phyloP scores from a whole-genome alignment of 257 asterid species.

The Lavandula angustifolia region DNA sequence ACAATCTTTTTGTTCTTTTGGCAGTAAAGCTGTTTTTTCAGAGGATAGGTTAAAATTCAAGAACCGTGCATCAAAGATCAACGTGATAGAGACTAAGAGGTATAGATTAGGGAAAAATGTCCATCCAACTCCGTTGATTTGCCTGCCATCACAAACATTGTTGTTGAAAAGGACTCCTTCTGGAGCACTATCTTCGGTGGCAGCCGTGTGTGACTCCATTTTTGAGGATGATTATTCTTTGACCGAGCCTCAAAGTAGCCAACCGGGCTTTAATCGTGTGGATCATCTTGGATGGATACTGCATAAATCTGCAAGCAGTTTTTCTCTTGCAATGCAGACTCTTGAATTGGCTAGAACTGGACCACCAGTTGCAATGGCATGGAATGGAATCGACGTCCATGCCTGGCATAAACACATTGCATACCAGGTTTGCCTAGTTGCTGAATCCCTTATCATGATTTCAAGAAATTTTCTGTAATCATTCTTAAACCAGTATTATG shows the following conservation, averaged over 20 bases:
- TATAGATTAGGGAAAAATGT: constrained; percentile 25
- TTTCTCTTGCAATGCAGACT: constrained; percentile 47
- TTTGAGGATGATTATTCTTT: constrained; percentile 35
- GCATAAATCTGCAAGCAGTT: constrained; percentile 66
- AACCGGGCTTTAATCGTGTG: constrained; percentile 49
- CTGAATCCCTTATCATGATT: not conserved
- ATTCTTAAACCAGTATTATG: not conserved
- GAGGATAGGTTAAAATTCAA: constrained; percentile 35
- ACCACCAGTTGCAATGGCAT: constrained; percentile 68
- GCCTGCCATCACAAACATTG: constrained; percentile 13
- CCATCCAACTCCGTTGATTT: constrained; percentile 31
- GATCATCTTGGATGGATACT: constrained; percentile 53
- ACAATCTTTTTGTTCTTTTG: constrained; percentile 13
- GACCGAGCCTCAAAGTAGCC: constrained; percentile 16
- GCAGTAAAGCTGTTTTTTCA: constrained; percentile 45
- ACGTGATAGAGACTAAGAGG: constrained; percentile 38
- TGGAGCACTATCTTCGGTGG: constrained; percentile 45
- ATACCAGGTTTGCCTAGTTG: constrained; percentile 31
- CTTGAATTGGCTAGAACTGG: constrained; percentile 51
- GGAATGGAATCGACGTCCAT: constrained; percentile 48
- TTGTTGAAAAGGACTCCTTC: constrained; percentile 37
- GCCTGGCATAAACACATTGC: constrained; percentile 46
- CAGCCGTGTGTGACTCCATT: constrained; percentile 36
- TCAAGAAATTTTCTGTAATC: not conserved
- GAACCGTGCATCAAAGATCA: constrained; percentile 34